Percentiles rank a stretch among this genome's conserved stretches.
Conservation (phyloP, 176 grass and related monocot species). For the Raddia distichophylla region DNA sequence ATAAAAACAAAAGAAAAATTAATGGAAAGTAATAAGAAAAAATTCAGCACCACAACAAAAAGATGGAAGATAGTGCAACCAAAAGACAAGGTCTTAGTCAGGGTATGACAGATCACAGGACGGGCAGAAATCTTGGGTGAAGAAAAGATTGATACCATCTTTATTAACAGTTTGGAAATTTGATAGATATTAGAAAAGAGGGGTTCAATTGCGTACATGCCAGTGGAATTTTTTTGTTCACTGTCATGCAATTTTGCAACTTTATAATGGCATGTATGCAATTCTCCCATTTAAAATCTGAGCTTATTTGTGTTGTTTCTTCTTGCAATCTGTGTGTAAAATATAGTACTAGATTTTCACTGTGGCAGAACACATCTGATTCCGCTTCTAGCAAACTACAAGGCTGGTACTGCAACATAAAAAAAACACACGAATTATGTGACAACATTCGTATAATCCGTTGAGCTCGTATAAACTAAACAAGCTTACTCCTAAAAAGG, state of each 20-base stretch:
- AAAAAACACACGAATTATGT: slow-evolving; percentile 4
- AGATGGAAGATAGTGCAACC: background rate
- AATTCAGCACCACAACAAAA: background rate
- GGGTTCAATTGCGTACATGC: too few relatives aligned
- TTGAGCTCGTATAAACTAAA: slow-evolving; percentile 13
- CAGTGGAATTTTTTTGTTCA: too few relatives aligned
- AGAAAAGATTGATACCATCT: background rate
- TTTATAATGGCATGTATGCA: too few relatives aligned
- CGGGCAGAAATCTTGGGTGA: background rate
- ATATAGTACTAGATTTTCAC: background rate
- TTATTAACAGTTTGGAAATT: slow-evolving; percentile 6
- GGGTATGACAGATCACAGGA: background rate
- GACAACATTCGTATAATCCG: slow-evolving; percentile 19
- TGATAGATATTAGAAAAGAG: too few relatives aligned
- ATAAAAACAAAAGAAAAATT: background rate
- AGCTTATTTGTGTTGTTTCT: background rate
- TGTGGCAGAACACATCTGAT: background rate
- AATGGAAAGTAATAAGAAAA: background rate
- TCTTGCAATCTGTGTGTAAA: slow-evolving; percentile 9
- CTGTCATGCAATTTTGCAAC: too few relatives aligned
- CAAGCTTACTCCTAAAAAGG: slow-evolving; percentile 4
- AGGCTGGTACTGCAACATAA: slow-evolving; percentile 5
- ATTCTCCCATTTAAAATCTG: background rate
- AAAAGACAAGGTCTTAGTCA: background rate
- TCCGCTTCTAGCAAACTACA: slow-evolving; percentile 12